Base-by-base conservation (phyloP, 192 early-diverging fungal species). In the Coemansia sp. region DNA sequence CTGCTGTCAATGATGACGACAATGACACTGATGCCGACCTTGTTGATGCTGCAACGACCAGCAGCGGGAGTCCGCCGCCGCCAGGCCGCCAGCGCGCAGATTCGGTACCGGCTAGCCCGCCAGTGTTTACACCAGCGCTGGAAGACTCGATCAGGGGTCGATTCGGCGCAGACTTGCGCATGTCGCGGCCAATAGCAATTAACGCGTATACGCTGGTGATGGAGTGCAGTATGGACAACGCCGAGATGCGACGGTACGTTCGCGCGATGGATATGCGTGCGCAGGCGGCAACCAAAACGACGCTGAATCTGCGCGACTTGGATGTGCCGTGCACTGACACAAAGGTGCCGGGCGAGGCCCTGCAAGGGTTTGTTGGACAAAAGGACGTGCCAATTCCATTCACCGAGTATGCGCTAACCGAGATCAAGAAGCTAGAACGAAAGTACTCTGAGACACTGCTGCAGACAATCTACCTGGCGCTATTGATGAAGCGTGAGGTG, bases 201-300 rank as follows among this genome's bases (percentile, higher is more conserved):
- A 74, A 74, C 50, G 68, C 62, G 7, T 74, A 81, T 59, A 74
- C 78, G 19, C 35, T 81, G 37, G 68, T 71, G 20, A 81, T 81
- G 69, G 78, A 81, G 56, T 81, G 78, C 65, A 74, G 78, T 37
- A 81, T 81, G 78, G 78, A 81, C 47, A 74, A 65, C 22, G 43
- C 61, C 4, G 78, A 81, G 55, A 71, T 81, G 78, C 68, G 62
- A n/a, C 68, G 72, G 5, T 58, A 74, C 18, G 68, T 71, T 27
- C 65, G 56, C 2, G 54, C 66, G 11, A 59, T 68, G 62, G 73
- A 72, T 39, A 32, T 45, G n/a, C 55, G 27, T 0, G 32, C 32
- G 29, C 32, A 53, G 23, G 22, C 54, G 11, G 57, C 54, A 1
- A 50, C 54, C 19, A 71, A 66, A 22, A 52, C 68, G 13, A 64